Base-by-base conservation (phyloP, 331 rosid species). In the Quercus lobata region DNA sequence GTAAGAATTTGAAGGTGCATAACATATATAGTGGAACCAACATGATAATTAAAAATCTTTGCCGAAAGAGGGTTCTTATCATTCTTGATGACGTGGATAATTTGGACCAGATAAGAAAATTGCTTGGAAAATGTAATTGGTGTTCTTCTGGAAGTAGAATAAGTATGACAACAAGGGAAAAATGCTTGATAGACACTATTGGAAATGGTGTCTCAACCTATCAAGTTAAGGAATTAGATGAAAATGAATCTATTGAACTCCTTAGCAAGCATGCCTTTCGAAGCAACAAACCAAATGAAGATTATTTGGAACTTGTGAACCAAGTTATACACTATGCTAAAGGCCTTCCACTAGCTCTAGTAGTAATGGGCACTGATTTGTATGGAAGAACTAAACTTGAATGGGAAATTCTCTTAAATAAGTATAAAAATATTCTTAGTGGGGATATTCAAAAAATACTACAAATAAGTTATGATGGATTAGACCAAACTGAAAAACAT, bases 201-300 rank as follows among this genome's bases (percentile, higher is more conserved):
- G 49, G 55, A 22, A 52, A 71, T 44, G 71, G 57, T 17, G 57
- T 2, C 16, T 46, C 5, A 2, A 77, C 61, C 56, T 80, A 84
- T 29, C 37, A 77, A 35, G 86, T 79, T n/a, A 22, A 60, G 46
- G 21, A 12, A 68, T 55, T 88, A 4, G 46, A 72, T 29, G 3
- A n/a, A 19, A 2, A 6, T 3, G 86, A 88, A 72, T 66, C 83
- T 74, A 71, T 74, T 9, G 29, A 76, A 76, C 52, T 85, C 12
- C 76, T 88, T 61, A 69, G 75, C 53, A 68, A 55, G 79, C 56
- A 81, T 53, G 89, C 89, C 63, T 85, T 83, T 35, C 49, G 32
- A 80, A 37, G 11, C 21, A 41, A 70, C 21, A 49, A 75, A 21
- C 80, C 85, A 7, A 24, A 77, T 22, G 30, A 65, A 7, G 3